Evolutionary conservation across 176 grass and related monocot species (phyloP).

Genomic region (Areca catechu): DNA sequence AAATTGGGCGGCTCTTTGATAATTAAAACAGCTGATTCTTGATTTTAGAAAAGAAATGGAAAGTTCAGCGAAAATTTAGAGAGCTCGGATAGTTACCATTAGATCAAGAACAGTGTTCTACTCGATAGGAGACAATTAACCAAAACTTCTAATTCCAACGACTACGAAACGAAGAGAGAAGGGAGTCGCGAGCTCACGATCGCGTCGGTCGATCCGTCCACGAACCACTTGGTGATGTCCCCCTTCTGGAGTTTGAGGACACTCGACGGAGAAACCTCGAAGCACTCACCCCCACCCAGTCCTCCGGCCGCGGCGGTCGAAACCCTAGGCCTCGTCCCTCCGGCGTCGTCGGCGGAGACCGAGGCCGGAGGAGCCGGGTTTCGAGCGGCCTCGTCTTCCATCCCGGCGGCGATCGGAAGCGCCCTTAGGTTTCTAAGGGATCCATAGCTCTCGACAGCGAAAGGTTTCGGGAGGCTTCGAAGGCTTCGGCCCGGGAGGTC

Average conservation of each 20-base stretch:
- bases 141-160: no score
- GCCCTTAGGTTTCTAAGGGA: neutral
- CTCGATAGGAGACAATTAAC: no score
- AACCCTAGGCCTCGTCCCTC: neutral
- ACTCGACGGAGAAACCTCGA: slow-evolving; percentile 46
- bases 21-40: no score
- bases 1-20: no score
- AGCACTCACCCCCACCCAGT: slow-evolving; percentile 12
- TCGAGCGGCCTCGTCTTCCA: neutral
- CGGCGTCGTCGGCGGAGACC: no score
- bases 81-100: no score
- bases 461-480: neutral
- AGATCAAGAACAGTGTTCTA: no score
- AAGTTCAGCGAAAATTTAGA: no score
- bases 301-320: slow-evolving; percentile 19
- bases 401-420: neutral
- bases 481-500: neutral
- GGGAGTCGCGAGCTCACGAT: slow-evolving; percentile 36
- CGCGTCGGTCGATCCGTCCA: slow-evolving; percentile 74
- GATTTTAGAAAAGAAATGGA: no score
- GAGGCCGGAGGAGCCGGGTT: no score
- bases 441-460: neutral
- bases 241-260: slow-evolving; percentile 70
- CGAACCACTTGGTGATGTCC: slow-evolving; percentile 74
- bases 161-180: neutral